Percentiles rank a stretch among this genome's conserved stretches.
Conservation (phyloP, 1,284 basidiomycete species). For the Athelia psychrophila region DNA sequence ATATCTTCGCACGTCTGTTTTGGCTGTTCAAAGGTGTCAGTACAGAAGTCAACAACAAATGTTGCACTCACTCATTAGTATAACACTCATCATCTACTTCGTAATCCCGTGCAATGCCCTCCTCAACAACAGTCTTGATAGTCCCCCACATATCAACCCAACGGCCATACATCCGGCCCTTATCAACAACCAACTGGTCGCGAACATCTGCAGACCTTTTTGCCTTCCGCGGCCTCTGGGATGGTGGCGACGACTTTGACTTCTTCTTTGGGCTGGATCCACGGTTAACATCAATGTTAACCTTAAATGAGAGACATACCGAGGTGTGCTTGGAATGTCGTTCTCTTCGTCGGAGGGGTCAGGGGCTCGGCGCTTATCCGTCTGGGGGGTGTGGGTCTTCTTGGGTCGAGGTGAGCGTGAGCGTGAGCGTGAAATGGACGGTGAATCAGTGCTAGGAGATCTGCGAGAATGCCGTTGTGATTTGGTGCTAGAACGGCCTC, state of each 20-base stretch:
- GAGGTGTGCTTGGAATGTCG: no score
- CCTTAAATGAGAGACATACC: neutral
- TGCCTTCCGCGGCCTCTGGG: no score
- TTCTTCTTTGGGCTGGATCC: neutral
- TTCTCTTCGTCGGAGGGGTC: no score
- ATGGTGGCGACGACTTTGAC: no score
- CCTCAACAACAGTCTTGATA: neutral
- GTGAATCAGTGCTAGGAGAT: neutral
- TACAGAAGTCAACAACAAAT: neutral
- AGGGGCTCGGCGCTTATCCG: no score
- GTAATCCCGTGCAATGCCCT: neutral
- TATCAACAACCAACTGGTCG: neutral
- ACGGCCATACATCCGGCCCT: neutral
- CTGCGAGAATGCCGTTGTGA: no score
- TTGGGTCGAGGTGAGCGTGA: neutral
- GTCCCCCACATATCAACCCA: neutral
- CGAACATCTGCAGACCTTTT: neutral
- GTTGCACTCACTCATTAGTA: neutral
- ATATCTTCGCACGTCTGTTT: neutral
- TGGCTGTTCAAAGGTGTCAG: neutral
- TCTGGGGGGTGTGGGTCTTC: no score
- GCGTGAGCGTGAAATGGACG: neutral
- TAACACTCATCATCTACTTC: neutral
- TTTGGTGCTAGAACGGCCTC: no score
- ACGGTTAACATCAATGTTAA: no score